Evolutionary conservation across 169 alveolate species (phyloP).

Genomic region (Plasmodium billcollinsi): DNA sequence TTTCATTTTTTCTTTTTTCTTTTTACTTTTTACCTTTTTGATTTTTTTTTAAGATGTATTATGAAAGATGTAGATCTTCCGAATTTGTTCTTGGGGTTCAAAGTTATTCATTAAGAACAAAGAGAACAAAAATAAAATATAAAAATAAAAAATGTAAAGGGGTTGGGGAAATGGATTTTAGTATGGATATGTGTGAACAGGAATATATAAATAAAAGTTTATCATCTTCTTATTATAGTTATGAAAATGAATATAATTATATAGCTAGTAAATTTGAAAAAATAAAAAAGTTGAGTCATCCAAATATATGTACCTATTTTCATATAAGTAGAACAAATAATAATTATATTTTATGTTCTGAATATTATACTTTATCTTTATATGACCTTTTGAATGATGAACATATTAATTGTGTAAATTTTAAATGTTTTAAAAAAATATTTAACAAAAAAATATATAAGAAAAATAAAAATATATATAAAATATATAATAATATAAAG

Average conservation of each 20-base stretch:
- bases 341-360: conserved; percentile 37
- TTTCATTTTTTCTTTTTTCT: neutral
- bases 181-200: neutral
- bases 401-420: conserved; percentile 1
- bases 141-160: neutral
- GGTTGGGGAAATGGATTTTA: neutral
- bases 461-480: neutral
- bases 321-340: conserved; percentile 30
- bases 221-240: neutral
- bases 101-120: conserved; percentile 25
- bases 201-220: no score
- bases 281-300: conserved; percentile 32
- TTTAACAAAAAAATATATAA: neutral
- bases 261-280: conserved; percentile 59
- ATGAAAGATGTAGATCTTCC: conserved; percentile 38
- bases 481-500: no score
- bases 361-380: conserved; percentile 40
- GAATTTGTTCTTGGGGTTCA: conserved; percentile 65
- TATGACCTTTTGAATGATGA: conserved; percentile 33
- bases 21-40: neutral
- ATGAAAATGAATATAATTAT: conserved; percentile 16
- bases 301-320: conserved; percentile 54
- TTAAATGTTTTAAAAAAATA: conserved; percentile 17
- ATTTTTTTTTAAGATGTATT: conserved; percentile 13
- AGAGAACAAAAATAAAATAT: conserved; percentile 1